Evolutionary conservation across 805 yeast genomes (phyloP).

Genomic region (Suhomyces prunicola): DNA sequence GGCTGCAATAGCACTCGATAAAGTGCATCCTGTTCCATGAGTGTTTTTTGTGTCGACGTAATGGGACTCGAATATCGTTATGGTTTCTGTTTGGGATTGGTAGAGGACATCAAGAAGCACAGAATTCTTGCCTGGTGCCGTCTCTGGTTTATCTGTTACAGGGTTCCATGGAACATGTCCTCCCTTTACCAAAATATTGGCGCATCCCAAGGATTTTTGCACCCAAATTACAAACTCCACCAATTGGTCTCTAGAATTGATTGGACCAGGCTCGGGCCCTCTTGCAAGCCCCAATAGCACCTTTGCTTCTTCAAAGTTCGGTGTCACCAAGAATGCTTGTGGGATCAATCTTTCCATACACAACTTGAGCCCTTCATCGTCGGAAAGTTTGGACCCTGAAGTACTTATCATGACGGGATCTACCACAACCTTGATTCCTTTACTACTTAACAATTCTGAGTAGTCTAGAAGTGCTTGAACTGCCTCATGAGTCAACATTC

Average conservation of each 20-base stretch:
- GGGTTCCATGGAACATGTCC: conserved; percentile 62
- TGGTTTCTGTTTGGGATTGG: conserved; percentile 32
- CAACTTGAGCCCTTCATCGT: conserved; percentile 41
- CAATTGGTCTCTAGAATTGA: conserved; percentile 35
- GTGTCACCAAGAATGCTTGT: conserved; percentile 63
- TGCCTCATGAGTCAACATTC: conserved; percentile 64
- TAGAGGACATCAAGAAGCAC: conserved; percentile 52
- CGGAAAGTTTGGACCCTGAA: conserved; percentile 62
- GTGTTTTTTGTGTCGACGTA: conserved; percentile 50
- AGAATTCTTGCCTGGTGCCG: not conserved
- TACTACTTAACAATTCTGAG: conserved; percentile 26
- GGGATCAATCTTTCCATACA: conserved; percentile 47
- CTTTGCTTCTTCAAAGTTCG: conserved; percentile 68
- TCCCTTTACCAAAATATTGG: conserved; percentile 69
- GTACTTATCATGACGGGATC: conserved; percentile 89
- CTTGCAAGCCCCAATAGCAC: conserved; percentile 33
- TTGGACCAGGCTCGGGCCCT: conserved; percentile 9
- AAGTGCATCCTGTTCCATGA: conserved; percentile 91
- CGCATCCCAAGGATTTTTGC: conserved; percentile 34
- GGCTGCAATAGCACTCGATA: conserved; percentile 77
- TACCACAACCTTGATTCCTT: conserved; percentile 45
- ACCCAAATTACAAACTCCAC: conserved; percentile 20
- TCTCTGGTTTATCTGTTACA: conserved; percentile 9
- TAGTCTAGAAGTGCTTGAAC: conserved; percentile 43
- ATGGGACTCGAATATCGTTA: conserved; percentile 46